Evolutionary conservation across 176 grass and related monocot genomes (phyloP).

Genomic region (Avena insularis): DNA sequence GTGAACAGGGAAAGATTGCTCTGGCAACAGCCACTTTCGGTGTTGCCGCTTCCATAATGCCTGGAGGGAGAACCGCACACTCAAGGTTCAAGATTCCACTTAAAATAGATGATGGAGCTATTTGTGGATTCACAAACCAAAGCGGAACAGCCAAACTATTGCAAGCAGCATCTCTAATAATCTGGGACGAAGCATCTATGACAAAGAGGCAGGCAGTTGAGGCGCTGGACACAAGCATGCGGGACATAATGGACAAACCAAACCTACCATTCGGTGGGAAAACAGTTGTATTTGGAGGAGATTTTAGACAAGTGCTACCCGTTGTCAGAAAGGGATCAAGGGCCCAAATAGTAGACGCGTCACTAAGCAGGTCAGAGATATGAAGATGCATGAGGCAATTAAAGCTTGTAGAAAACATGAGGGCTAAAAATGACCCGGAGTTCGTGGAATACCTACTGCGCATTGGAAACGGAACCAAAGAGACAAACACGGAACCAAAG

Average conservation of each 20-base stretch:
- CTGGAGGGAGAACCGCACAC: no score
- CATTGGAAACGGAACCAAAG: background rate
- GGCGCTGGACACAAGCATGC: no score
- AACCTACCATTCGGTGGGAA: background rate
- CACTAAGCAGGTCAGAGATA: background rate
- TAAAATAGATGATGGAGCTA: background rate
- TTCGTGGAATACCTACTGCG: background rate
- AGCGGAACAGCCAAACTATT: background rate
- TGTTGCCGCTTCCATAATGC: slow-evolving; percentile 1
- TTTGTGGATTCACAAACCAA: background rate
- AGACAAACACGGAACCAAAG: no score
- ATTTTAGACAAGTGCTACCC: background rate
- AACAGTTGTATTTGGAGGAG: no score
- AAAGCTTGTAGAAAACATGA: background rate
- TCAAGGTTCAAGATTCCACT: background rate
- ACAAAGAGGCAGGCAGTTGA: background rate
- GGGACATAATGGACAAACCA: no score
- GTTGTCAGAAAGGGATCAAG: background rate
- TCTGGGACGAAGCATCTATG: no score
- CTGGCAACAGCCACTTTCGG: background rate
- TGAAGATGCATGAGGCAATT: background rate
- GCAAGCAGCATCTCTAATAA: background rate
- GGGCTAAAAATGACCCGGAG: background rate
- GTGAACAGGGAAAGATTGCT: background rate
- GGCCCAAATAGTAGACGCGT: background rate